Percentiles rank a stretch among this genome's conserved stretches.
These are phyloP conservation scores for Thalia dealbata DNA, from an alignment of 176 grass and related monocot species.

Conservation along the genomic window DNA sequence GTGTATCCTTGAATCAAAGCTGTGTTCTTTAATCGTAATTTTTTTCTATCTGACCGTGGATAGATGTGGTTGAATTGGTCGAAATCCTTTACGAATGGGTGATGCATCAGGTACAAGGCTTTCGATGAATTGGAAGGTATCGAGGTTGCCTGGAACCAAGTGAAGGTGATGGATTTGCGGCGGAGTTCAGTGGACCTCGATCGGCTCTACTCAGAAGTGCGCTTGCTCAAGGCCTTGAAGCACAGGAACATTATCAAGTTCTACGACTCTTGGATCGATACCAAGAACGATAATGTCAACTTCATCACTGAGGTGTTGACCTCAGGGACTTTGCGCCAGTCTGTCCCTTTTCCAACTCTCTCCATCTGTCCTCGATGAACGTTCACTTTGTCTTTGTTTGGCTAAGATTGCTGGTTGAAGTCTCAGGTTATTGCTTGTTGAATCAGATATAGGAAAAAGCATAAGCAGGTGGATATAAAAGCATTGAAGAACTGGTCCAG, in stretches of 20 bases:
- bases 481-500: slow-evolving; percentile 81
- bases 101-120: slow-evolving; percentile 44
- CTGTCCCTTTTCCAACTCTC: neutral
- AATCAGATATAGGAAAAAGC: slow-evolving; percentile 69
- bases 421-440: neutral
- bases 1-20: slow-evolving; percentile 49
- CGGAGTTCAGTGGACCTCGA: slow-evolving; percentile 48
- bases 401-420: neutral
- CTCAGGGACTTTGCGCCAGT: slow-evolving; percentile 69
- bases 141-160: slow-evolving; percentile 77
- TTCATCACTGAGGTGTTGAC: slow-evolving; percentile 85
- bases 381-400: neutral
- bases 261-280: slow-evolving; percentile 67
- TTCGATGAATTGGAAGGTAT: slow-evolving; percentile 84
- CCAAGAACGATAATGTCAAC: slow-evolving; percentile 48
- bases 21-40: neutral
- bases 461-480: slow-evolving; percentile 62
- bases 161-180: slow-evolving; percentile 50
- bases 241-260: slow-evolving; percentile 82
- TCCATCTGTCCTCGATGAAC: neutral
- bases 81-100: slow-evolving; percentile 35
- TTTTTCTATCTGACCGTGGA: neutral
- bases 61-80: neutral
- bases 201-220: slow-evolving; percentile 61
- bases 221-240: slow-evolving; percentile 62